Evolutionary conservation across 2,329 filamentous ascomycete species (phyloP), one percentile per base, ranked within the genome.

Genomic region (Fusarium coffeatum): DNA sequence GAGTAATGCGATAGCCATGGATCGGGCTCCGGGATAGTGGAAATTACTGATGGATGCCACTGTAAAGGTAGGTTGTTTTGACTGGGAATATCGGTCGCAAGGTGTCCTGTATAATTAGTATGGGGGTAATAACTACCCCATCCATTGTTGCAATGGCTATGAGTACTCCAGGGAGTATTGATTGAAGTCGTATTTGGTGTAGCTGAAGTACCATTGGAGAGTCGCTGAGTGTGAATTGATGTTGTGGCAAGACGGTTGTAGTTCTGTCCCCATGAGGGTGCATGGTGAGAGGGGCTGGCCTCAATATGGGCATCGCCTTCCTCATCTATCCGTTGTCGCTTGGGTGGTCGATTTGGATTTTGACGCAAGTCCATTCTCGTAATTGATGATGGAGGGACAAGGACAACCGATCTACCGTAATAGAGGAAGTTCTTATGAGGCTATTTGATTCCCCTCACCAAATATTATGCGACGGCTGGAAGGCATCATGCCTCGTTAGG

Each of bases 211-310:
- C 23, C 1, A 9, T 20, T n/a, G 23, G 23, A 6, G 12, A 22
- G 10, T 6, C n/a, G 23, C 18, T 27, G 23, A 27, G 3, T 0
- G 0, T 46, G 43, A 8, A n/a, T 0, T 0, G 23, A 6, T 27
- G 23, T 3, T n/a, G 25, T 18, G 1, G 7, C n/a, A 5, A 12
- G 15, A 12, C 13, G 2, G 18, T 23, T 28, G 18, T 42, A 7
- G 23, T 15, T 23, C 10, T 59, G 54, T 2, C 15, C 20, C 12
- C 54, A 12, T 3, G n/a, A 6, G 8, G 25, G 4, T 8, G 12
- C 23, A 30, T 25, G 8, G 15, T 20, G n/a, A 13, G 9, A 15
- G 6, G 12, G 15, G 7, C 15, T 7, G 6, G 25, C 11, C 32
- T 28, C 23, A 3, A 1, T 1, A 10, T 32, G n/a, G 13, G 30